Conservation (phyloP, 2,329 filamentous ascomycete species). For the Colletotrichum sp. region DNA sequence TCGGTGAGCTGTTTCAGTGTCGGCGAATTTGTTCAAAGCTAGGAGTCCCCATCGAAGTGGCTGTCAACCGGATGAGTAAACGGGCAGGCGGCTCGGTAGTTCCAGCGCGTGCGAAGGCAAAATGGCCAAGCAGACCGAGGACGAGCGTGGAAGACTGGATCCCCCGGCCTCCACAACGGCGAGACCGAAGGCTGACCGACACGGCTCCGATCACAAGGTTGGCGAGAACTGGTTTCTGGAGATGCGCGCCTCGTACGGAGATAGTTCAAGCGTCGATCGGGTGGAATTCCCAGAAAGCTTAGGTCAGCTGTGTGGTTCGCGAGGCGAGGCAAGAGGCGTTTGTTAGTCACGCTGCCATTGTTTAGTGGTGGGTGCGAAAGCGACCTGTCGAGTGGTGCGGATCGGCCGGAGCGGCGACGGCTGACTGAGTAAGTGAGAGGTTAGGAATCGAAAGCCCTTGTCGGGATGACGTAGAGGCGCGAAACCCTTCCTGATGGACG, state of each 20-base stretch:
- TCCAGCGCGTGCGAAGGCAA: neutral
- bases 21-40: slow-evolving; percentile 7
- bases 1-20: slow-evolving; percentile 13
- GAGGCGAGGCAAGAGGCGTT: slow-evolving; percentile 6
- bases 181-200: slow-evolving; percentile 15
- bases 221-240: neutral
- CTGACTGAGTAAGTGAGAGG: slow-evolving; percentile 12
- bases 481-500: neutral
- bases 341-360: neutral
- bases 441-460: neutral
- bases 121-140: slow-evolving; percentile 8
- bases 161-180: slow-evolving; percentile 7
- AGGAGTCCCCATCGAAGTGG: neutral
- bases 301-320: slow-evolving; percentile 8
- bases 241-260: neutral
- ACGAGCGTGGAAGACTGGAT: neutral
- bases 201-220: slow-evolving; percentile 15
- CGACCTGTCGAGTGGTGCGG: neutral
- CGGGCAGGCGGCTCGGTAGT: neutral
- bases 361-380: slow-evolving; percentile 9
- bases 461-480: slow-evolving; percentile 16
- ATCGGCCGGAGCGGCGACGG: slow-evolving; percentile 15
- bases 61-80: neutral
- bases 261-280: neutral
- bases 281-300: slow-evolving; percentile 5